Conservation (phyloP, 2,329 filamentous ascomycete species). For the Exophiala spinifera region DNA sequence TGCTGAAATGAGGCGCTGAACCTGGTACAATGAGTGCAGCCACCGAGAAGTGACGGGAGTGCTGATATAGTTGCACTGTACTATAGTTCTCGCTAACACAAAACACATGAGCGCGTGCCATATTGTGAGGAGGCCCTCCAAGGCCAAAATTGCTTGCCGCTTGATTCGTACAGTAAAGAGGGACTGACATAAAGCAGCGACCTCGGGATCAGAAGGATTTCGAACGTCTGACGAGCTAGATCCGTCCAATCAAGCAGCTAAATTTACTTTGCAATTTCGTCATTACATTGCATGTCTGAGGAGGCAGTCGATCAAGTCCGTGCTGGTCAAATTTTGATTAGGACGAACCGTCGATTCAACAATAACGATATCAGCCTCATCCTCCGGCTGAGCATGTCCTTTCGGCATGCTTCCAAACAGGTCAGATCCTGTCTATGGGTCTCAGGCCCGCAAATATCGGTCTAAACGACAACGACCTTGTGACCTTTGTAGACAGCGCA, state of each 20-base stretch:
- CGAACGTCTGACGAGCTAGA: not conserved
- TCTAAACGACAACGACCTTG: conserved; percentile 14
- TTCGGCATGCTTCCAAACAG: conserved; percentile 4
- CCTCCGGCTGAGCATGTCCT: not conserved
- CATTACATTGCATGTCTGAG: not conserved
- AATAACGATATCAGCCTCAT: conserved; percentile 1
- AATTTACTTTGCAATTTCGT: no score
- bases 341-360: conserved; percentile 4
- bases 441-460: conserved; percentile 13
- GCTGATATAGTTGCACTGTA: not conserved
- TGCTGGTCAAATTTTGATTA: conserved; percentile 4
- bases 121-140: not conserved
- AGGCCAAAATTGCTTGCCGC: not conserved
- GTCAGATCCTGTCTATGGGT: conserved; percentile 7
- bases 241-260: no score
- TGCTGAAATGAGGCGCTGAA: not conserved
- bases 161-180: not conserved
- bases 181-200: not conserved
- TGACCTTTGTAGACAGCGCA: conserved; percentile 8
- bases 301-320: no score
- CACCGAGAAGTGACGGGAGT: not conserved
- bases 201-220: not conserved
- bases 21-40: not conserved
- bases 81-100: not conserved
- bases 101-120: not conserved